Evolutionary conservation across 176 grass and related monocot species (phyloP), one percentile per base, ranked within the genome.

Genomic region (Musa troglodytarum): DNA sequence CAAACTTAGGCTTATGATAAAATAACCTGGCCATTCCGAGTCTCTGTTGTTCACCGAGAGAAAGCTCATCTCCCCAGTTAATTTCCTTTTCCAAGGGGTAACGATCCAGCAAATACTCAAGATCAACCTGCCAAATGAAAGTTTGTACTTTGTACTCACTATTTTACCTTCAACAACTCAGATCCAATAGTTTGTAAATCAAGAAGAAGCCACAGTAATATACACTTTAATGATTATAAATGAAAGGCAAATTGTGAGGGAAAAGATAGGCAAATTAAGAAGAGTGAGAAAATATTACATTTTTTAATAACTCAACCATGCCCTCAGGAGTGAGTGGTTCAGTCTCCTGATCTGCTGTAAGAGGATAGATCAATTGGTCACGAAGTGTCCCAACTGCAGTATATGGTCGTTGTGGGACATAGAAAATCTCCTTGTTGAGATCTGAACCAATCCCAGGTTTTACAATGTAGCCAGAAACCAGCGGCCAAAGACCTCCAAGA

Each of bases 401-500:
- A 78, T 96, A 96, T 70, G 95, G 95, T 63, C 95, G 90, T 85
- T 99, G 95, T 17, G 95, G 95, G 28, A 99, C 95, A 91, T 99
- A 99, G 80, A 99, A 99, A 22, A 99, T 99, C 83, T 99, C 95
- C 85, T 99, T 99, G 77, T 99, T 99, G 63, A 99, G 90, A 91
- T 99, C 88, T 8, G 88, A 93, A 81, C 95, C 95, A 81, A 99
- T 65, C 81, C 93, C 89, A 84, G 93, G 93, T 80, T 96, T 96
- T 72, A 87, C 87, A 92, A 92, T 96, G 84, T 92, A 79, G 71
- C 93, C 93, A 82, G 93, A 90, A 73, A 96, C 81, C 22, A 96
- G 79, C 63, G 93, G 93, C 93, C 89, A 96, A 29, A 92, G 79
- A 66, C 93, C 93, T 11, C 93, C 93, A 86, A 96, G 87, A 52